Evolutionary conservation across 805 yeast genomes (phyloP).

Genomic region (Sugiyamaella valdiviana): DNA sequence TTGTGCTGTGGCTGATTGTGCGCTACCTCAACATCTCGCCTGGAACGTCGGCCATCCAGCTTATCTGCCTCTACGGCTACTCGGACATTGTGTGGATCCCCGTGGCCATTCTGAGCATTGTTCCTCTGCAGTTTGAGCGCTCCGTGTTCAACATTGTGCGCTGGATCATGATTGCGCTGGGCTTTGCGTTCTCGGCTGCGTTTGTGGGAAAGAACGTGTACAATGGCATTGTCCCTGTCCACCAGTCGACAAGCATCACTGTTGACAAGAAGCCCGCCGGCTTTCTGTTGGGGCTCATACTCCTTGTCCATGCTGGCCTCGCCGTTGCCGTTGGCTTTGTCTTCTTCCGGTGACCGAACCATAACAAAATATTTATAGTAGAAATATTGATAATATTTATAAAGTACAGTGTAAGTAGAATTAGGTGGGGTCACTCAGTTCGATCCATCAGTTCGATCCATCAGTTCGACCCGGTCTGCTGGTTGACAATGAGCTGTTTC

Average conservation of each 20-base stretch:
- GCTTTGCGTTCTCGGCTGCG: slow-evolving; percentile 56
- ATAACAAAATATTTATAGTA: neutral
- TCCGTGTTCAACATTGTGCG: slow-evolving; percentile 42
- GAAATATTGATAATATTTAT: slow-evolving; percentile 2
- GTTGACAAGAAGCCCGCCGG: slow-evolving; percentile 36
- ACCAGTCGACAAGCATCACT: slow-evolving; percentile 19
- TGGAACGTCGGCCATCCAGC: slow-evolving; percentile 40
- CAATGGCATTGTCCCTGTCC: slow-evolving; percentile 33
- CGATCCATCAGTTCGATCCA: too few relatives aligned
- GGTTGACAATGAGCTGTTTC: slow-evolving; percentile 8
- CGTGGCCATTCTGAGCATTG: slow-evolving; percentile 54
- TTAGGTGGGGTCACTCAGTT: neutral
- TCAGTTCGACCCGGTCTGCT: too few relatives aligned
- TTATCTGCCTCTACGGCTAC: slow-evolving; percentile 78
- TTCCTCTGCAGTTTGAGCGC: slow-evolving; percentile 43
- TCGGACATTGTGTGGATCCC: slow-evolving; percentile 84
- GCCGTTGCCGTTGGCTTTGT: slow-evolving; percentile 59
- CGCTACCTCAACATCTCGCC: slow-evolving; percentile 52
- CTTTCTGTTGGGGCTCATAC: slow-evolving; percentile 35
- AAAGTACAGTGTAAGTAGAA: neutral
- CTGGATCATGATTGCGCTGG: slow-evolving; percentile 56
- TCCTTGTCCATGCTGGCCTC: slow-evolving; percentile 49
- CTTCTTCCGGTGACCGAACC: slow-evolving; percentile 39
- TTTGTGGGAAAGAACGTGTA: slow-evolving; percentile 42
- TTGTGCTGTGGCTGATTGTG: slow-evolving; percentile 44